phyloP scores from a whole-genome alignment of 2,329 filamentous ascomycete species.

The Ceratocystis cubensis region DNA sequence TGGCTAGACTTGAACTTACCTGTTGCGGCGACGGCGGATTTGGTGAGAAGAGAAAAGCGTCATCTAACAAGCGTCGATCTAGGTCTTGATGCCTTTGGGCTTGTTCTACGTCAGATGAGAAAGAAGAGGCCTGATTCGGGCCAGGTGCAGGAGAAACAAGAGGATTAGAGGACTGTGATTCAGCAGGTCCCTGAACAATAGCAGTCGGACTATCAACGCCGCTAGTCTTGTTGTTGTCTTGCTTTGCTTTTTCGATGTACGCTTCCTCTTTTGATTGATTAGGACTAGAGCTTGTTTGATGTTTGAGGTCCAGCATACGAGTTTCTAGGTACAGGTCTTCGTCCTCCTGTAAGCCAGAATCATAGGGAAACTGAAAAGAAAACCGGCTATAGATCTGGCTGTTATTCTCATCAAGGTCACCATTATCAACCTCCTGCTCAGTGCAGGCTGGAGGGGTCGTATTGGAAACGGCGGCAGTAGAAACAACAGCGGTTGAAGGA shows the following conservation, averaged over 20 bases:
- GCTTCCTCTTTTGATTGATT: neutral
- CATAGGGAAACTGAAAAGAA: neutral
- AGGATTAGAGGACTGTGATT: neutral
- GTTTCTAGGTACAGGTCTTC: neutral
- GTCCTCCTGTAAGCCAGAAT: neutral
- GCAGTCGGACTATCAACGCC: neutral
- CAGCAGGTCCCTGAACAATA: neutral
- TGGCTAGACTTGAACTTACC: neutral
- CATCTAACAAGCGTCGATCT: neutral
- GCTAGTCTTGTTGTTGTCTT: neutral
- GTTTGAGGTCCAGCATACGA: neutral
- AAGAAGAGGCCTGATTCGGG: neutral
- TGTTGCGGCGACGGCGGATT: conserved; percentile 1
- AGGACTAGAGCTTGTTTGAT: neutral
- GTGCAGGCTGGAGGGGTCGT: neutral
- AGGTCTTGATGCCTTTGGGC: neutral
- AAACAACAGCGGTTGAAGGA: neutral
- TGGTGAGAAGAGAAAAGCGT: neutral
- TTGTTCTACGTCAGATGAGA: neutral
- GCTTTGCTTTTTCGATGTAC: neutral
- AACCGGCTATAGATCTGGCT: neutral
- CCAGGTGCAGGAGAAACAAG: neutral
- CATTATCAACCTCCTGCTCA: neutral
- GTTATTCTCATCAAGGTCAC: neutral
- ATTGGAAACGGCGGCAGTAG: neutral